Evolutionary conservation across 164 flowering plant species (phyloP).

Genomic region (Annona squamosa): DNA sequence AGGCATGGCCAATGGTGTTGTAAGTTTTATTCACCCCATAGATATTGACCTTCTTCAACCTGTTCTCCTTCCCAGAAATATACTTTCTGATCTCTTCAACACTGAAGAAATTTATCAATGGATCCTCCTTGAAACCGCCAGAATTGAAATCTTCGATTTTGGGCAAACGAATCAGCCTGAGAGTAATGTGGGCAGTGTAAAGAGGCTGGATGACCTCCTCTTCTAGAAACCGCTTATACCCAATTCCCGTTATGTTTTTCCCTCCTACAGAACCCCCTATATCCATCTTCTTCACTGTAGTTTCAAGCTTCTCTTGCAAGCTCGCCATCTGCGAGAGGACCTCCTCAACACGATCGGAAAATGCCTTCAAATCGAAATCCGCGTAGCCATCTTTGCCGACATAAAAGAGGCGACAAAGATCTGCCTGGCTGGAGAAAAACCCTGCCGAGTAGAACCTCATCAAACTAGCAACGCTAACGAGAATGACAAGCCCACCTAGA

Average conservation of each 20-base stretch:
- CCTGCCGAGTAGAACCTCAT: constrained; percentile 65
- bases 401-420: constrained; percentile 59
- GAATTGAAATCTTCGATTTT: constrained; percentile 7
- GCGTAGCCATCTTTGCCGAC: constrained; percentile 26
- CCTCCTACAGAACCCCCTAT: constrained; percentile 25
- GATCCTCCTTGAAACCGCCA: constrained; percentile 40
- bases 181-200: constrained; percentile 66
- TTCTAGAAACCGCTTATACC: constrained; percentile 48
- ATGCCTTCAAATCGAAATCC: constrained; percentile 45
- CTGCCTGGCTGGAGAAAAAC: constrained; percentile 58
- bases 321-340: constrained; percentile 51
- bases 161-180: constrained; percentile 72
- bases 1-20: constrained; percentile 80
- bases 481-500: constrained; percentile 62
- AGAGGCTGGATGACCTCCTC: constrained; percentile 74
- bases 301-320: constrained; percentile 69
- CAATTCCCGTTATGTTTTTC: constrained; percentile 31
- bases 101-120: constrained; percentile 63
- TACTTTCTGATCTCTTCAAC: constrained; percentile 82
- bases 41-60: constrained; percentile 52
- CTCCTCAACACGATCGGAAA: constrained; percentile 58
- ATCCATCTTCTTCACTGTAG: constrained; percentile 46
- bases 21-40: constrained; percentile 49
- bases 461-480: constrained; percentile 57
- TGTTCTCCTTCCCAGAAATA: constrained; percentile 66